Percentiles rank a stretch among this genome's conserved stretches.
phyloP scores from a whole-genome alignment of 805 yeast species.

The Grigorovia jiainica region DNA sequence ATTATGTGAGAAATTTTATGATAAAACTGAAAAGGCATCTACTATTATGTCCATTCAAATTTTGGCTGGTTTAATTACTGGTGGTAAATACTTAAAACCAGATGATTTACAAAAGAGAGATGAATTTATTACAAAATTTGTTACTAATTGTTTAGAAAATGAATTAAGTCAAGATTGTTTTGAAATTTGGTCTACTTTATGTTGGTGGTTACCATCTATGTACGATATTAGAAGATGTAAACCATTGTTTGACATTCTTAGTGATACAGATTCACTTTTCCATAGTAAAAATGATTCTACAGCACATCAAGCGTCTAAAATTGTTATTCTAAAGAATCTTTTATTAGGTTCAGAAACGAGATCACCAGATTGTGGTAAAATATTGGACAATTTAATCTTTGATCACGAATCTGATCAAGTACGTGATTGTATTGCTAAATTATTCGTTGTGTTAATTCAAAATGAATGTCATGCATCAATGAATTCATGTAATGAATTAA shows the following conservation, averaged over 20 bases:
- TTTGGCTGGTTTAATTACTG: slow-evolving; percentile 51
- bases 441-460: slow-evolving; percentile 31
- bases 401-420: slow-evolving; percentile 68
- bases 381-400: slow-evolving; percentile 34
- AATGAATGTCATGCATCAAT: slow-evolving; percentile 7
- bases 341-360: slow-evolving; percentile 45
- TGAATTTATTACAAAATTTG: slow-evolving; percentile 34
- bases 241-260: slow-evolving; percentile 37
- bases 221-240: slow-evolving; percentile 62
- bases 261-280: slow-evolving; percentile 35
- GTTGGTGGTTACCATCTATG: slow-evolving; percentile 65
- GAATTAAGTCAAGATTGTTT: slow-evolving; percentile 68
- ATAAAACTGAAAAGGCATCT: slow-evolving; percentile 65
- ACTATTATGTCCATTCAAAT: slow-evolving; percentile 72
- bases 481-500: slow-evolving; percentile 13
- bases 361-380: slow-evolving; percentile 38
- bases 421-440: slow-evolving; percentile 56
- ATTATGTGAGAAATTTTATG: slow-evolving; percentile 42
- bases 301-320: slow-evolving; percentile 51
- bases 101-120: slow-evolving; percentile 36
- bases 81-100: slow-evolving; percentile 34
- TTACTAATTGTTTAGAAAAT: slow-evolving; percentile 38
- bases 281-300: slow-evolving; percentile 51
- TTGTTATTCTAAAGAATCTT: slow-evolving; percentile 41
- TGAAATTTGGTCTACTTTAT: slow-evolving; percentile 65